These are phyloP conservation scores for Kingdonia uniflora DNA, from an alignment of 164 flowering plant species.

Conservation along the genomic window DNA sequence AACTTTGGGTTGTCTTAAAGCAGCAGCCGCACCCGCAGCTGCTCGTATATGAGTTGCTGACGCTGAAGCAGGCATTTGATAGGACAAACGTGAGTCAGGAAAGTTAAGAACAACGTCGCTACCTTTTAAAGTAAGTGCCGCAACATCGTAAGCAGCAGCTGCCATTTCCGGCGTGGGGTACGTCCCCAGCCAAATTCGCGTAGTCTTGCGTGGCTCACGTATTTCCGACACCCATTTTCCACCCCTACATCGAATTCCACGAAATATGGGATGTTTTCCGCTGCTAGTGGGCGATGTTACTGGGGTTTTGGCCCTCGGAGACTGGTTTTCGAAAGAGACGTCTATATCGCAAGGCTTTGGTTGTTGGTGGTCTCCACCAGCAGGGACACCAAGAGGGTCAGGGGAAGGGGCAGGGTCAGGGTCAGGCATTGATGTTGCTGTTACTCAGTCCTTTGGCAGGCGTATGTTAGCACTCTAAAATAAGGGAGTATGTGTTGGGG, in stretches of 20 bases:
- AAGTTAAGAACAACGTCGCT: conserved; percentile 48
- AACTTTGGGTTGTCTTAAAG: conserved; percentile 5
- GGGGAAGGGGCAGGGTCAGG: background rate
- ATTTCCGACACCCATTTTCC: conserved; percentile 93
- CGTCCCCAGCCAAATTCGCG: conserved; percentile 87
- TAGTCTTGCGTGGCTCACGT: conserved; percentile 68
- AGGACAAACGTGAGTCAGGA: conserved; percentile 24
- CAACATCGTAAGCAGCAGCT: conserved; percentile 81
- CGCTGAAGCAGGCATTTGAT: conserved; percentile 39
- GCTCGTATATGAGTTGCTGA: conserved; percentile 44
- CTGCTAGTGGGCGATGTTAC: conserved; percentile 1
- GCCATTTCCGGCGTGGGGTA: conserved; percentile 82
- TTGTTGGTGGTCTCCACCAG: no score
- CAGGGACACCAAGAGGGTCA: no score
- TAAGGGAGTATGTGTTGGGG: background rate
- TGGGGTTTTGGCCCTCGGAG: background rate
- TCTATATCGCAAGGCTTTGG: no score
- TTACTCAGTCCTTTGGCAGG: conserved; percentile 5
- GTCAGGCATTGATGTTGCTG: background rate
- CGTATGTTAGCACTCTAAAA: conserved; percentile 11
- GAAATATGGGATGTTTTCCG: conserved; percentile 33
- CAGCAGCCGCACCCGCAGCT: conserved; percentile 56
- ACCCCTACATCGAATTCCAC: conserved; percentile 55
- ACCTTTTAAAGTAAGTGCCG: conserved; percentile 60
- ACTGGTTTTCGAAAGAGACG: no score